phyloP scores from a whole-genome alignment of 441 rosid species.

The Cnidoscolus chayamansa region DNA sequence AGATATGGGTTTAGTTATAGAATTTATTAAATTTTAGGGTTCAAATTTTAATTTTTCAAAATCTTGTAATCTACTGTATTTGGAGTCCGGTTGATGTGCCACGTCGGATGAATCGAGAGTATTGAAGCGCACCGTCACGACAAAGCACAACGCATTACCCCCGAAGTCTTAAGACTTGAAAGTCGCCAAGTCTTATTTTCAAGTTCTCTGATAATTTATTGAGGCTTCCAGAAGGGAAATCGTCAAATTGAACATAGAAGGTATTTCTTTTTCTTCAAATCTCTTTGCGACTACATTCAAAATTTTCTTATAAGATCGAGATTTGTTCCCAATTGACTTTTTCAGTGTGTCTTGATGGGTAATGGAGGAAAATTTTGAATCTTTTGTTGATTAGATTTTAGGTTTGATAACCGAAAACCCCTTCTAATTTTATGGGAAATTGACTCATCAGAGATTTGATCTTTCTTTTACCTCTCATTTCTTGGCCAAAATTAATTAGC shows the following conservation, averaged over 20 bases:
- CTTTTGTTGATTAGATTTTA: not conserved
- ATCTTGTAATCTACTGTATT: not conserved
- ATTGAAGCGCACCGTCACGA: not conserved
- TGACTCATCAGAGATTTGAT: not conserved
- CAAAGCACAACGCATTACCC: not conserved
- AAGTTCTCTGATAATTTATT: not conserved
- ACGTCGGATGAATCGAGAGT: not conserved
- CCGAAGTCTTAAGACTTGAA: not conserved
- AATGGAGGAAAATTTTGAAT: not conserved
- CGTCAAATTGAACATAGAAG: conserved; percentile 1
- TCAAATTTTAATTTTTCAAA: too few relatives aligned
- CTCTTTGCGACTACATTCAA: not conserved
- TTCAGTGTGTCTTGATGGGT: not conserved
- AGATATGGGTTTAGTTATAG: too few relatives aligned
- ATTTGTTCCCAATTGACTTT: conserved; percentile 2
- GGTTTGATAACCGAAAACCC: not conserved
- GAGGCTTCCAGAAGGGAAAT: not conserved
- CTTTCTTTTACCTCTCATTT: not conserved
- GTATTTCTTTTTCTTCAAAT: not conserved
- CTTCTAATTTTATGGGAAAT: not conserved
- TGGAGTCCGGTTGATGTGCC: conserved; percentile 21
- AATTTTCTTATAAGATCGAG: not conserved
- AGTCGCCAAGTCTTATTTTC: not conserved
- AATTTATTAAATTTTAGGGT: too few relatives aligned
- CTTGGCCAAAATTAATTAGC: not conserved